Percentiles rank a stretch among this genome's conserved stretches.
phyloP scores from a whole-genome alignment of 768 basidiomycete genomes.

The Amanita subjunquillea region DNA sequence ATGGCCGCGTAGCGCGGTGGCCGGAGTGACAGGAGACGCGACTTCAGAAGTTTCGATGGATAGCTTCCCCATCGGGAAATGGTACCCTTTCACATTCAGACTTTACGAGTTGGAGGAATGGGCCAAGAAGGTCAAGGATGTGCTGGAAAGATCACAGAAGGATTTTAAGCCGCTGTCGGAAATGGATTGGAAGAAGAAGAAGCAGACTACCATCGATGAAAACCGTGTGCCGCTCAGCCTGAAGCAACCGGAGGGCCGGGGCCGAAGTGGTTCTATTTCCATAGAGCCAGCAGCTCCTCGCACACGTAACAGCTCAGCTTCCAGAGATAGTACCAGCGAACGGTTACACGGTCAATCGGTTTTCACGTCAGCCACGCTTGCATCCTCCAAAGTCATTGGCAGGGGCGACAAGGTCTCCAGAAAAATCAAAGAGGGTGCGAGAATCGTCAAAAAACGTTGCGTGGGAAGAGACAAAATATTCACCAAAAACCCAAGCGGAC shows the following conservation, averaged over 20 bases:
- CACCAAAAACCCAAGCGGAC: background rate
- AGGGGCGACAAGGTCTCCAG: background rate
- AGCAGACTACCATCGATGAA: background rate
- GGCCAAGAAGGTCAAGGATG: constrained; percentile 41
- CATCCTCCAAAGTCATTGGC: background rate
- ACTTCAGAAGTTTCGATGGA: constrained; percentile 6
- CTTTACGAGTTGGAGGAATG: constrained; percentile 54
- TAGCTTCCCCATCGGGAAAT: constrained; percentile 33
- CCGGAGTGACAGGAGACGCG: background rate
- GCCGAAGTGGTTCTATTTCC: background rate
- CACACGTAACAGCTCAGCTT: background rate
- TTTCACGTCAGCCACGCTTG: too few relatives aligned
- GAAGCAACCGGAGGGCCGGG: background rate
- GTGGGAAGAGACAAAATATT: background rate
- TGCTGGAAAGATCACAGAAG: constrained; percentile 40
- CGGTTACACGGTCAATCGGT: background rate
- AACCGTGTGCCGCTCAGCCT: background rate
- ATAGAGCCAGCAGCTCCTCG: background rate
- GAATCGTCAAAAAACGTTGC: constrained; percentile 3
- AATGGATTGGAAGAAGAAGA: constrained; percentile 4
- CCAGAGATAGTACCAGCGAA: background rate
- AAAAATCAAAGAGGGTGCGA: background rate
- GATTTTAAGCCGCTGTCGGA: constrained; percentile 49
- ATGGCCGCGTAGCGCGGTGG: background rate
- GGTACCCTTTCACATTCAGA: constrained; percentile 55